Evolutionary conservation across 1,139 yeast genomes (phyloP), one percentile per base, ranked within the genome.

Genomic region (Saccharomyces hybrid): DNA sequence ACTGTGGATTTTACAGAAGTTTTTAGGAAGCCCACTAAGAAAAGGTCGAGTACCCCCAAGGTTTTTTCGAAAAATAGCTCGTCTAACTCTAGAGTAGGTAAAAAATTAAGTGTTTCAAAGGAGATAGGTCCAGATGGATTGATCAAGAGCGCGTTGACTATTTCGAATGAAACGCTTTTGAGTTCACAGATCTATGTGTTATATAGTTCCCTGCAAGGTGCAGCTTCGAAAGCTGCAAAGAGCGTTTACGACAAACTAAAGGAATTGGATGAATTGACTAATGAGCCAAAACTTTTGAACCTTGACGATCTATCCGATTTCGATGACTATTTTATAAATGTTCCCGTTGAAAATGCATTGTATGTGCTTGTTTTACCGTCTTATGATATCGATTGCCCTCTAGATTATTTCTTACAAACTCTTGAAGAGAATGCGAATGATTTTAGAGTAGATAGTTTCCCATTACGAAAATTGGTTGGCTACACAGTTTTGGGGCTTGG

Each of bases 301-400:
- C 71, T 90, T 52, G 96, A 90, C 64, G 96, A 90, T 63, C 75
- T 91, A 23, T 88, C 85, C 59, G 96, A 90, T 69, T 73, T 88
- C 55, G 97, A 90, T 64, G 86, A 87, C 56, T 90, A 81, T 69
- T 90, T 90, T 69, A 76, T 88, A 49, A 77, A 81, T 50, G 82
- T 85, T 13, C 88, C 89, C 6, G 63, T 70, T 29, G 72, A 71
- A 6, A 72, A 76, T 42, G 75, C 81, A 48, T 72, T 88, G n/a
- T 90, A 88, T 64, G 67, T 91, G 26, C 63, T 90, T 59, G 88
- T 90, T 14, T 75, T 90, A 29, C 98, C 98, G 2, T 88, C 96
- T 0, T 90, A 90, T 67, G 97, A 89, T 63, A 87, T 91, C 0
- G 97, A 90, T 69, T 87, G 95, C 1, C 96, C 97, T 9, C 78